Conservation (phyloP, 176 grass and related monocot species). For the Panicum miliaceum region DNA sequence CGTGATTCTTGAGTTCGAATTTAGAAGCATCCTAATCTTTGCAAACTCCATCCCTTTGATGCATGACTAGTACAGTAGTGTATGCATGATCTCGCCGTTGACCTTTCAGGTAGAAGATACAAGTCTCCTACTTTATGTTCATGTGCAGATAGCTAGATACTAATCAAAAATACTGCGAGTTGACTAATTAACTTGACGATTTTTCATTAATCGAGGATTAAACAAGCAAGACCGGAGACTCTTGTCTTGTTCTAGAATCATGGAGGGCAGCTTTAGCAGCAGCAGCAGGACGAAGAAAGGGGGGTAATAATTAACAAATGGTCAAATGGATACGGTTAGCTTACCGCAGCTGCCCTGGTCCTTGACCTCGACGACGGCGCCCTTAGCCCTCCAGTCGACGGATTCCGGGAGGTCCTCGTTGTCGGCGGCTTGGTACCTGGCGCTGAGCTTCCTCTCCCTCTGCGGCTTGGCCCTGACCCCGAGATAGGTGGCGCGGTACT, state of each 20-base stretch:
- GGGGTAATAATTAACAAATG: not conserved
- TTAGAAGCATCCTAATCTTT: not conserved
- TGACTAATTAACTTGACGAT: not conserved
- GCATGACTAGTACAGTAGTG: not conserved
- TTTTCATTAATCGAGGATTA: not conserved
- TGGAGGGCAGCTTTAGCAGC: not conserved
- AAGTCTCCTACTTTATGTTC: slow-evolving; percentile 2
- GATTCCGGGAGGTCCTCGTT: slow-evolving; percentile 62
- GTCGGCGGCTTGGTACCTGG: slow-evolving; percentile 58
- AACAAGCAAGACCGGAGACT: not conserved
- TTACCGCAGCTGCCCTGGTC: slow-evolving; percentile 91
- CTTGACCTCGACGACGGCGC: slow-evolving; percentile 67
- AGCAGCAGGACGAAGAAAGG: not conserved
- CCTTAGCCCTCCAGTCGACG: slow-evolving; percentile 78
- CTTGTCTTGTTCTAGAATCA: not conserved
- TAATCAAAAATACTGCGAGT: not conserved
- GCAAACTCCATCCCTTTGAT: not conserved
- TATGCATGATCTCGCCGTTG: not conserved
- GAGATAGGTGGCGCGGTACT: slow-evolving; percentile 78
- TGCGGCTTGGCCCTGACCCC: slow-evolving; percentile 48
- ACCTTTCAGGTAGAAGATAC: not conserved
- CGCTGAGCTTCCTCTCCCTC: slow-evolving; percentile 44
- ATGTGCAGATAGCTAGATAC: slow-evolving; percentile 11
- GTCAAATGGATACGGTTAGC: not conserved
- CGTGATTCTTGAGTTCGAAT: not conserved